Evolutionary conservation across 768 basidiomycete species (phyloP).

Genomic region (Vararia minispora): DNA sequence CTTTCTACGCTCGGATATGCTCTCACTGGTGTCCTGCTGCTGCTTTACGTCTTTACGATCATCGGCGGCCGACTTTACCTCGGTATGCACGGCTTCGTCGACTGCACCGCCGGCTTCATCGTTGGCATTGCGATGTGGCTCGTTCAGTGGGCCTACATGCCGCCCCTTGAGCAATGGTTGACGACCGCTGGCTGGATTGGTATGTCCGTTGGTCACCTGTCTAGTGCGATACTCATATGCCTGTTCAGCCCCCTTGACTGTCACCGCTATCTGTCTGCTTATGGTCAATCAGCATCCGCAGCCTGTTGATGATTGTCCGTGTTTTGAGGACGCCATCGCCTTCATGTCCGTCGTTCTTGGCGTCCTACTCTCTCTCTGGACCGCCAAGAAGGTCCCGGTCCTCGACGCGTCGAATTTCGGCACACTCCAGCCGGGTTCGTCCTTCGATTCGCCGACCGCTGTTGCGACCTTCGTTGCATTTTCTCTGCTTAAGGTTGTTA

Average conservation of each 20-base stretch:
- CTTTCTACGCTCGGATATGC: slow-evolving; percentile 38
- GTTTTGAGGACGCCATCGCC: slow-evolving; percentile 96
- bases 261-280: slow-evolving; percentile 54
- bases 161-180: slow-evolving; percentile 32
- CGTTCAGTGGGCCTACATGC: slow-evolving; percentile 23
- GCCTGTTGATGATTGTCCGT: slow-evolving; percentile 94
- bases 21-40: slow-evolving; percentile 29
- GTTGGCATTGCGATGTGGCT: slow-evolving; percentile 63
- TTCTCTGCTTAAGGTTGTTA: slow-evolving; percentile 26
- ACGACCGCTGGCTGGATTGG: slow-evolving; percentile 25
- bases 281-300: slow-evolving; percentile 86
- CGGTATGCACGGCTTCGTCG: slow-evolving; percentile 82
- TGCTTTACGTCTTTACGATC: slow-evolving; percentile 55
- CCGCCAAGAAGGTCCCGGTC: slow-evolving; percentile 28
- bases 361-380: slow-evolving; percentile 60
- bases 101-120: slow-evolving; percentile 50
- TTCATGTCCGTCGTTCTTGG: slow-evolving; percentile 81
- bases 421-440: slow-evolving; percentile 46
- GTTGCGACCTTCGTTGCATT: slow-evolving; percentile 25
- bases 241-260: slow-evolving; percentile 40
- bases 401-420: slow-evolving; percentile 21
- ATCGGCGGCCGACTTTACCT: slow-evolving; percentile 77
- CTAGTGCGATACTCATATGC: not conserved
- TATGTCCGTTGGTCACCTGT: slow-evolving; percentile 13
- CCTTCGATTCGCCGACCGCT: slow-evolving; percentile 29